These are phyloP conservation scores for Moelleriella libera DNA, from an alignment of 2,329 filamentous ascomycete species.

Conservation along the genomic window DNA sequence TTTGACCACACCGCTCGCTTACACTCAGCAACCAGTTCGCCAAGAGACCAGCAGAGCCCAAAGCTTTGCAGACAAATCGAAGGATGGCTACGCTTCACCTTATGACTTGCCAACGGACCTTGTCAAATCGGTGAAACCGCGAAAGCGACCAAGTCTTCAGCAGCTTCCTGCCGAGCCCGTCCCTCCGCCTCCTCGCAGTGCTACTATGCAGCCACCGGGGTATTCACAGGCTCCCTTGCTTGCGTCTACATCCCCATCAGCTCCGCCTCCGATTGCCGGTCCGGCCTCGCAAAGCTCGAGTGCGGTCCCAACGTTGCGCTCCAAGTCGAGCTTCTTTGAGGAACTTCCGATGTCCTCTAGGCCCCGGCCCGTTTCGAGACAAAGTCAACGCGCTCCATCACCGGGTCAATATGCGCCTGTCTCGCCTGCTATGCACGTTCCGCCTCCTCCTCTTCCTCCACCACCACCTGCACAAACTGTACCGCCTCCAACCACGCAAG, in stretches of 20 bases:
- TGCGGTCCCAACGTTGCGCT: constrained; percentile 18
- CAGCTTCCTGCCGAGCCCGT: constrained; percentile 30
- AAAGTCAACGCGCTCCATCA: constrained; percentile 28
- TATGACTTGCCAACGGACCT: constrained; percentile 93
- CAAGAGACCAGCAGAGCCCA: constrained; percentile 47
- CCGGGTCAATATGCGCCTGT: constrained; percentile 14
- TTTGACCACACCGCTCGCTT: neutral
- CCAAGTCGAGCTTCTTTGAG: constrained; percentile 57
- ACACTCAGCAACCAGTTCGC: constrained; percentile 16
- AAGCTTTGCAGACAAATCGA: constrained; percentile 83
- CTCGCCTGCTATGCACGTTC: neutral
- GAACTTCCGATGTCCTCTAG: constrained; percentile 53
- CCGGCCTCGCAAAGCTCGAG: constrained; percentile 16
- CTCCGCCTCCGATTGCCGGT: constrained; percentile 14
- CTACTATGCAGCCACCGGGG: constrained; percentile 35
- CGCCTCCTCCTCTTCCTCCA: constrained; percentile 12
- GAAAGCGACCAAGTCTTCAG: constrained; percentile 48
- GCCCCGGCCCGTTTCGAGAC: constrained; percentile 46
- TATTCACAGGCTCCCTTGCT: constrained; percentile 8
- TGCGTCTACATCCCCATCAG: constrained; percentile 8
- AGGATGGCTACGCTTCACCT: constrained; percentile 83
- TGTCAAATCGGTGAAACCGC: constrained; percentile 41
- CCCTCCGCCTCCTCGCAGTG: constrained; percentile 45
- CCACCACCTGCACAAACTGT: constrained; percentile 14
- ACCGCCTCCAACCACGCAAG: constrained; percentile 11